Evolutionary conservation across 192 early-diverging fungal genomes (phyloP).

Genomic region (Linnemannia hyalina): DNA sequence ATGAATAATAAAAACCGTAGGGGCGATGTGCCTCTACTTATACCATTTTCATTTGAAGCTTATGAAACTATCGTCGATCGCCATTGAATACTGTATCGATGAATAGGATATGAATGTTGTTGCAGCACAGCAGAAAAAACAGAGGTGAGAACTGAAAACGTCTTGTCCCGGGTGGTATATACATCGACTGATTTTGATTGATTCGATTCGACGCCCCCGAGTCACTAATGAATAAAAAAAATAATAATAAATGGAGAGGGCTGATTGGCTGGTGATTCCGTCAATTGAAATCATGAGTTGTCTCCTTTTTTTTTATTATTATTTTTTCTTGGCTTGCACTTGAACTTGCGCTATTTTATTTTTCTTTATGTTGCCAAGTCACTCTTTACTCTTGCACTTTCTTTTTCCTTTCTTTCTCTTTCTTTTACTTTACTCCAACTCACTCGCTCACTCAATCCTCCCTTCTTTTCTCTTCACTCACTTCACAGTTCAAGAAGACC

Average conservation of each 20-base stretch:
- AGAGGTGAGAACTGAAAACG: too few species aligned
- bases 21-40: not conserved
- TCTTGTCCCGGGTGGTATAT: too few species aligned
- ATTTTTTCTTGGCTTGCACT: not conserved
- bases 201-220: not conserved
- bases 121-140: too few species aligned
- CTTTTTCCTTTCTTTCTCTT: conserved; percentile 4
- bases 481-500: conserved; percentile 10
- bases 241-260: not conserved
- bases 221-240: not conserved
- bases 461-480: not conserved
- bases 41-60: too few species aligned
- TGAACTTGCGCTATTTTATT: not conserved
- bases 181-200: not conserved
- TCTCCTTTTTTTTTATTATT: not conserved
- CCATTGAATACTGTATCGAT: too few species aligned
- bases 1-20: not conserved
- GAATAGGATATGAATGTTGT: too few species aligned
- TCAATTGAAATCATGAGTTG: conserved; percentile 6
- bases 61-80: too few species aligned
- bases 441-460: conserved; percentile 11
- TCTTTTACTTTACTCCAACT: not conserved
- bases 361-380: conserved; percentile 12
- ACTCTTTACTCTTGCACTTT: not conserved
- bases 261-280: conserved; percentile 17